Evolutionary conservation across 176 grass and related monocot genomes (phyloP).

Genomic region (Dendrocalamus sinicus): DNA sequence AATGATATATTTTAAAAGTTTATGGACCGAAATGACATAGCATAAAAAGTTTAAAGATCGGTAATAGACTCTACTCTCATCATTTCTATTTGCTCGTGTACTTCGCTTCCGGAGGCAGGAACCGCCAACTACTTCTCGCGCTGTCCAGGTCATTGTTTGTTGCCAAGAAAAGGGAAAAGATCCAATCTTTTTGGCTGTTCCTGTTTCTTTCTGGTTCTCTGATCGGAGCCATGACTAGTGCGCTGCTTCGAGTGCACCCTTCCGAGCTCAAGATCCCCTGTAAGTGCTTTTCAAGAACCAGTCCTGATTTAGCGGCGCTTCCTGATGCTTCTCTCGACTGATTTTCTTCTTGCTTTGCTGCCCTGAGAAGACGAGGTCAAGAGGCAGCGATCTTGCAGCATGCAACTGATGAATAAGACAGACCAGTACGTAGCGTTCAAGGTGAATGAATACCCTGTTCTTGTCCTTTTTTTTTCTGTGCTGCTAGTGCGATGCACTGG

Average conservation of each 20-base stretch:
- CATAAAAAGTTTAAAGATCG: no score
- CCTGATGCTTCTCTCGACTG: slow-evolving; percentile 16
- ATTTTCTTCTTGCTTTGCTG: slow-evolving; percentile 23
- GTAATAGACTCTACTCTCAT: no score
- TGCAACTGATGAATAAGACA: slow-evolving; percentile 83
- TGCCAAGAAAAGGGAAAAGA: slow-evolving; percentile 14
- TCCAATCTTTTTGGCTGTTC: not conserved
- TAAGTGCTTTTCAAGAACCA: slow-evolving; percentile 44
- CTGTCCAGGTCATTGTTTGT: slow-evolving; percentile 30
- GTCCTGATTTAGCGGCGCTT: not conserved
- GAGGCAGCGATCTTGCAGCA: slow-evolving; percentile 76
- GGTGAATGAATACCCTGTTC: slow-evolving; percentile 49
- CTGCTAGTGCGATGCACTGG: not conserved
- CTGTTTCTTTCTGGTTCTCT: not conserved
- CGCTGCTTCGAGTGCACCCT: slow-evolving; percentile 74
- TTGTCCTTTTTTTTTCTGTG: slow-evolving; percentile 3
- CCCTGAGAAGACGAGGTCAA: slow-evolving; percentile 67
- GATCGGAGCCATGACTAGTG: slow-evolving; percentile 53
- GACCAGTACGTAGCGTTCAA: slow-evolving; percentile 79
- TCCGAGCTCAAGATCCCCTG: slow-evolving; percentile 89
- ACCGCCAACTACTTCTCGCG: slow-evolving; percentile 40
- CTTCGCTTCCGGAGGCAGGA: slow-evolving; percentile 56
- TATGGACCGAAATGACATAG: no score
- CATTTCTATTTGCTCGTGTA: slow-evolving; percentile 40
- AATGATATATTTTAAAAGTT: no score